Percentiles rank a stretch among this genome's conserved stretches.
Conservation (phyloP, 2,329 filamentous ascomycete genomes). For the Lecanicillium sp. region DNA sequence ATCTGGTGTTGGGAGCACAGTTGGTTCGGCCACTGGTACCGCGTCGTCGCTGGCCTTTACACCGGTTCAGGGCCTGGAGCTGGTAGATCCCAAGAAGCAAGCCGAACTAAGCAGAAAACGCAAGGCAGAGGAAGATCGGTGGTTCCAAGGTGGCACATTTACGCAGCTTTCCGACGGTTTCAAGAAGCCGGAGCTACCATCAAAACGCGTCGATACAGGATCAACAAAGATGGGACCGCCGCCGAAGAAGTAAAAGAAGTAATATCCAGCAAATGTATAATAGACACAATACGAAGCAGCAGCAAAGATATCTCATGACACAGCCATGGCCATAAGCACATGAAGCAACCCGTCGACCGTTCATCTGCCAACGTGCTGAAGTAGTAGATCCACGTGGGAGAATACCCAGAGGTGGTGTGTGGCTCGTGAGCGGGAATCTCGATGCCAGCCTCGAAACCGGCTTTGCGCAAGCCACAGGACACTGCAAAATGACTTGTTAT, state of each 20-base stretch:
- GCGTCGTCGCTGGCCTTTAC: constrained; percentile 88
- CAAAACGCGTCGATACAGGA: constrained; percentile 66
- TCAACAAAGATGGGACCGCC: constrained; percentile 37
- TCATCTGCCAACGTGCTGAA: no score
- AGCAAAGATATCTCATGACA: no score
- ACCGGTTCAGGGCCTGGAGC: constrained; percentile 86
- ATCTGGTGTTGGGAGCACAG: constrained; percentile 69
- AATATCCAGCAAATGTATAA: no score
- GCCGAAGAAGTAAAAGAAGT: constrained; percentile 4
- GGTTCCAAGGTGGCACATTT: constrained; percentile 97
- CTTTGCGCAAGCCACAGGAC: no score
- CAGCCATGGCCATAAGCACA: no score
- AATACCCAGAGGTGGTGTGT: no score
- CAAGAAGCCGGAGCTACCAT: constrained; percentile 72
- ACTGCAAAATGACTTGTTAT: no score
- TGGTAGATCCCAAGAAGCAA: constrained; percentile 87
- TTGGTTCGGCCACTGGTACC: constrained; percentile 58
- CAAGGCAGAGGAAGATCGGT: constrained; percentile 89
- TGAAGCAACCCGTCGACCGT: no score
- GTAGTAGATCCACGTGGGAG: no score
- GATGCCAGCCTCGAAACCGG: no score
- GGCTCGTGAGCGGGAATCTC: no score
- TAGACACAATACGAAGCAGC: no score
- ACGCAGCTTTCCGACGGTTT: constrained; percentile 72
- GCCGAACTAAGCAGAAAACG: constrained; percentile 83